Base-by-base conservation (phyloP, 2,329 filamentous ascomycete species). In the Zymoseptoria brevis region DNA sequence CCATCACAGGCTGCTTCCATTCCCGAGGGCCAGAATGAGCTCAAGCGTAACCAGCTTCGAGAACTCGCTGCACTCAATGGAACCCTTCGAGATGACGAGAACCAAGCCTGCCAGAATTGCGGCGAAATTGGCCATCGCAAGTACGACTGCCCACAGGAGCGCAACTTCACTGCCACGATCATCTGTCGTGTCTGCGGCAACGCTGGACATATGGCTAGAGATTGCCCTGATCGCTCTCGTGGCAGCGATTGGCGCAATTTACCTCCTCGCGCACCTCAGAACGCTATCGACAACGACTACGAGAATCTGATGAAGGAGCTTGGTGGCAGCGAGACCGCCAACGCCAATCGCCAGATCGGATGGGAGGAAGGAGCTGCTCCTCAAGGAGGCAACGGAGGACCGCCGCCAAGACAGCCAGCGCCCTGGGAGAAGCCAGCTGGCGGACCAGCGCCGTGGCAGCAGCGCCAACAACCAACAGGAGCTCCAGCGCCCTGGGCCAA, bases 291-390 rank as follows among this genome's bases (percentile, higher is more conserved):
- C 80, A 89, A 87, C 66, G 94, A 99, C 76, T 94, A 96, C 77
- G 92, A 97, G 83, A 90, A 93, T 86, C 90, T 99, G 72, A 96
- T 99, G 91, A 88, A 95, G 83, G 94, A 97, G 81, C 84, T 97
- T 67, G 90, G 90, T 64, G 88, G 87, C 62, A 82, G 78, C 56
- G 78, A 78, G 58, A 81, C 79, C 57, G 83, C 78, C 53, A 79
- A 81, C 52, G 77, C 87, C 45, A 87, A 87, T 67, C 87, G 87
- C 65, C 89, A 89, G 64, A 96, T 99, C 71, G 94, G 96, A 77
- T 90, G 87, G 63, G 90, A 89, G 11, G 88, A 90, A 59, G 84
- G 84, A 57, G 80, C 79, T 41, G 83, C 82, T 64, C 51, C 51
- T 19, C 51, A 53, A 26, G 82, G 83, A 55, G 75, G 75, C 16